Conservation (phyloP, 805 yeast genomes). For the Yarrowia porcina region DNA sequence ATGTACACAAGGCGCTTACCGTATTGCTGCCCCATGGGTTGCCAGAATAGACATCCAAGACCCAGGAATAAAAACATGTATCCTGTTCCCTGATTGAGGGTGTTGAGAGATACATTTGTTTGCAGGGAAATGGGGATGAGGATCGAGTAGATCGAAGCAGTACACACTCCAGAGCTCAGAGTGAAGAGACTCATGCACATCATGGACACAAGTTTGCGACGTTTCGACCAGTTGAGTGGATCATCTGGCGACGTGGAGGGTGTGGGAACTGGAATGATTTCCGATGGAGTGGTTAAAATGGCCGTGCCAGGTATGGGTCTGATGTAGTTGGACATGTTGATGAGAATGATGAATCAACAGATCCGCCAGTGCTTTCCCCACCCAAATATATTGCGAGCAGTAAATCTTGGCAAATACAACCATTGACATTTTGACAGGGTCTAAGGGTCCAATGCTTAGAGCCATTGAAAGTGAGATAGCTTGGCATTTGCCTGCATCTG, state of each 20-base stretch:
- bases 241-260: slow-evolving; percentile 69
- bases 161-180: slow-evolving; percentile 46
- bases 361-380: not conserved
- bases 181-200: slow-evolving; percentile 41
- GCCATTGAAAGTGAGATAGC: not conserved
- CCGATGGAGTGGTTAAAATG: slow-evolving; percentile 30
- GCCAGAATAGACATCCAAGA: slow-evolving; percentile 49
- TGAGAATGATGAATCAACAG: not conserved
- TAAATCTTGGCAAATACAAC: not conserved
- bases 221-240: slow-evolving; percentile 59
- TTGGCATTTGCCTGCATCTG: not conserved
- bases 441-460: not conserved
- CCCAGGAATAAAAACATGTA: slow-evolving; percentile 52
- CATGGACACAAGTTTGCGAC: slow-evolving; percentile 48
- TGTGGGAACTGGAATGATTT: slow-evolving; percentile 57
- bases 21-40: slow-evolving; percentile 50
- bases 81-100: slow-evolving; percentile 50
- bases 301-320: slow-evolving; percentile 35
- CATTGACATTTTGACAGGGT: slow-evolving; percentile 3
- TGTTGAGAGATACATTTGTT: slow-evolving; percentile 40
- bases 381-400: not conserved
- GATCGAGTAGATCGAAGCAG: slow-evolving; percentile 49
- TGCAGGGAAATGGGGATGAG: slow-evolving; percentile 41
- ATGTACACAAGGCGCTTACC: slow-evolving; percentile 49
- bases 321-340: not conserved